These are phyloP conservation scores for Lycium barbarum DNA, from an alignment of 257 asterid species.

Conservation along the genomic window DNA sequence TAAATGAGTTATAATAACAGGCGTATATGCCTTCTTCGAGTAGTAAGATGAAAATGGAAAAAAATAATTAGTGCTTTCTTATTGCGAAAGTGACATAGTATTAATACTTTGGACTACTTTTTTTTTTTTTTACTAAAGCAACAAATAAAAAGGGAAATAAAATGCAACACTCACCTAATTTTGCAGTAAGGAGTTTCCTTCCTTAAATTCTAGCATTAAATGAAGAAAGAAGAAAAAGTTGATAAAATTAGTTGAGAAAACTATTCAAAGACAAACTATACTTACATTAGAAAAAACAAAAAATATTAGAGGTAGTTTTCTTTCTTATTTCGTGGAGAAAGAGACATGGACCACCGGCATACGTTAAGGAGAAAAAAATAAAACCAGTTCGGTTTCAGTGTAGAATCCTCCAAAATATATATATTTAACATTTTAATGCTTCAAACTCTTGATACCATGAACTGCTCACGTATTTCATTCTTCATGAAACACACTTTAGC, in stretches of 20 bases:
- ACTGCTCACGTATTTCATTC: no score
- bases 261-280: slow-evolving; percentile 24
- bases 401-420: not conserved
- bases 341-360: not conserved
- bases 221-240: slow-evolving; percentile 31
- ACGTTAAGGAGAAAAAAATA: not conserved
- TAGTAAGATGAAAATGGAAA: not conserved
- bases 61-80: not conserved
- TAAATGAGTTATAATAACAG: not conserved
- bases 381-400: not conserved
- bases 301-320: not conserved
- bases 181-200: slow-evolving; percentile 33
- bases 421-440: no score
- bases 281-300: not conserved
- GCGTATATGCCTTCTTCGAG: not conserved
- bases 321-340: slow-evolving; percentile 2
- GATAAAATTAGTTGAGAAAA: slow-evolving; percentile 48
- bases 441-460: no score
- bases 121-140: not conserved
- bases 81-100: not conserved
- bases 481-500: not conserved
- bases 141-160: not conserved
- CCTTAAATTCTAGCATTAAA: slow-evolving; percentile 48
- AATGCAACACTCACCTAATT: slow-evolving; percentile 45
- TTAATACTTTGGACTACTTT: not conserved